These are phyloP conservation scores for Aspergillus thermomutatus DNA, from an alignment of 2,329 filamentous ascomycete species.

Conservation along the genomic window DNA sequence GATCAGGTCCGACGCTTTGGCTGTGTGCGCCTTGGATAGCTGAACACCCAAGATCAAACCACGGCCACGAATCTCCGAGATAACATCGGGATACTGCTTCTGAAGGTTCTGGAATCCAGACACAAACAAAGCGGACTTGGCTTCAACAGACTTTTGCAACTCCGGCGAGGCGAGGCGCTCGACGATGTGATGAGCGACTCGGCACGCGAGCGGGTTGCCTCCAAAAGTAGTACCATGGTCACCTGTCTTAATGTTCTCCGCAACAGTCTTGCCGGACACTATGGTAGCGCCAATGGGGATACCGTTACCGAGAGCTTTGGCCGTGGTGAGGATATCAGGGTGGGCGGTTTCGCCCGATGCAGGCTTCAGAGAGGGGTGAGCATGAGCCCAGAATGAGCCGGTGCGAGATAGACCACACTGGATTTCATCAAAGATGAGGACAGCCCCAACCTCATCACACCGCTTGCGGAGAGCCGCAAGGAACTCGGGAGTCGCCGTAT, in stretches of 20 bases:
- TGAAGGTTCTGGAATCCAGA: conserved; percentile 56
- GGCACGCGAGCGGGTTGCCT: conserved; percentile 81
- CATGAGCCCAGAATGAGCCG: conserved; percentile 86
- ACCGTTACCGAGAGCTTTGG: conserved; percentile 94
- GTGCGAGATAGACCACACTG: conserved; percentile 90
- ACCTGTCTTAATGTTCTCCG: conserved; percentile 66
- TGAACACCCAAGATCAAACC: conserved; percentile 88
- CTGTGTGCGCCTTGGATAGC: conserved; percentile 64
- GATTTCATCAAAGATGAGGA: conserved; percentile 95
- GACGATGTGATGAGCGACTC: conserved; percentile 83
- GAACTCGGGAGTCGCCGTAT: conserved; percentile 79
- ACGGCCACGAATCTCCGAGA: conserved; percentile 75
- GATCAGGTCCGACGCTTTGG: conserved; percentile 57
- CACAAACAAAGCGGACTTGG: conserved; percentile 62
- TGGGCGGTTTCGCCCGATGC: conserved; percentile 63
- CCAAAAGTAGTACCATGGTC: conserved; percentile 95
- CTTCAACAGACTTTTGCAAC: conserved; percentile 66
- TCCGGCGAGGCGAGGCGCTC: conserved; percentile 67
- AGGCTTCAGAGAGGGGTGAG: conserved; percentile 56
- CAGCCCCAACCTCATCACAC: conserved; percentile 81
- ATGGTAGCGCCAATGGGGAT: conserved; percentile 89
- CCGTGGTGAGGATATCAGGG: conserved; percentile 88
- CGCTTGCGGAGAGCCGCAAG: conserved; percentile 76
- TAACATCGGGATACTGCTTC: conserved; percentile 64
- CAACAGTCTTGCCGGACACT: conserved; percentile 61